phyloP scores from a whole-genome alignment of 495 filamentous ascomycete species.

The Xylaria telfairii region DNA sequence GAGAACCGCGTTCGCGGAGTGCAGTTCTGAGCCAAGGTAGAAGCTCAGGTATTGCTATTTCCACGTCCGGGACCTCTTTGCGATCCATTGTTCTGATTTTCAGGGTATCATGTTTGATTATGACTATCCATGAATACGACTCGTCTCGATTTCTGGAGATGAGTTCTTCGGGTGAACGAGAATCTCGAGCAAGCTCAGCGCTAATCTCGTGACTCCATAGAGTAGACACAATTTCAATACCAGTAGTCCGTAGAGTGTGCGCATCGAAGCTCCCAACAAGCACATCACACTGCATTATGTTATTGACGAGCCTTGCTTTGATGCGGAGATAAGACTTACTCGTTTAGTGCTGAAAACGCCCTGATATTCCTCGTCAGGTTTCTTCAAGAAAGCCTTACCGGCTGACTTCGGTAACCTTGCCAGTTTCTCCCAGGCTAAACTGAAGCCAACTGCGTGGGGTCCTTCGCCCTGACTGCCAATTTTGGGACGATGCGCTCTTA shows the following conservation, averaged over 20 bases:
- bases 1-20: slow-evolving; percentile 77
- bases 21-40: slow-evolving; percentile 82
- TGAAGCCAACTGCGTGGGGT: slow-evolving; percentile 87
- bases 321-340: slow-evolving; percentile 49
- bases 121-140: slow-evolving; percentile 84
- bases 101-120: slow-evolving; percentile 79
- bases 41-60: slow-evolving; percentile 76
- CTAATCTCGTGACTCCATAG: slow-evolving; percentile 86
- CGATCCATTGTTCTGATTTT: slow-evolving; percentile 77
- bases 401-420: slow-evolving; percentile 66
- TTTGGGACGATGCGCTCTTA: slow-evolving; percentile 70
- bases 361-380: slow-evolving; percentile 60
- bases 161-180: slow-evolving; percentile 76
- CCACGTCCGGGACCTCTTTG: slow-evolving; percentile 75
- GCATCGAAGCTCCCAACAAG: slow-evolving; percentile 87
- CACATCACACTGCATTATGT: slow-evolving; percentile 72
- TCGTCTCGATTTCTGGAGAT: slow-evolving; percentile 73
- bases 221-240: slow-evolving; percentile 75
- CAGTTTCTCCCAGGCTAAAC: slow-evolving; percentile 85
- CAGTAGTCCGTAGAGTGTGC: slow-evolving; percentile 73
- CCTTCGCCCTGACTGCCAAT: slow-evolving; percentile 57
- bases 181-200: slow-evolving; percentile 85
- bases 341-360: slow-evolving; percentile 67
- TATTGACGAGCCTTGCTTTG: slow-evolving; percentile 1
- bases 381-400: slow-evolving; percentile 70